These are phyloP conservation scores for Penicillium atrosanguineum DNA, from an alignment of 495 filamentous ascomycete species.

Conservation along the genomic window DNA sequence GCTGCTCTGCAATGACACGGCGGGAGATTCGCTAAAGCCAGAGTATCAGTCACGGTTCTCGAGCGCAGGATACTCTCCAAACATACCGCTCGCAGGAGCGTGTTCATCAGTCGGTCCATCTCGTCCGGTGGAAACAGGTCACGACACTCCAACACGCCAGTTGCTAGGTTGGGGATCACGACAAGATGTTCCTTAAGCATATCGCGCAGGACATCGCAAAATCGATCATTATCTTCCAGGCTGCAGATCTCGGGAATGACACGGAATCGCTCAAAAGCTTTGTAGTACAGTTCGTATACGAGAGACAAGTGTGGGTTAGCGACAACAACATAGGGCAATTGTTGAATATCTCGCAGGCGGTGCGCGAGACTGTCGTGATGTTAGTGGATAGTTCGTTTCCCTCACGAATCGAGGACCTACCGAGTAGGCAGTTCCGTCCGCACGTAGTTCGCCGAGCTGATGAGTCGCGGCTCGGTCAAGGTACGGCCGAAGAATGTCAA, in stretches of 20 bases:
- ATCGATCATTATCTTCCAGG: slow-evolving; percentile 84
- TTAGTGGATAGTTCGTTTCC: not conserved
- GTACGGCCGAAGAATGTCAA: slow-evolving; percentile 93
- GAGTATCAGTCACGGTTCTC: not conserved
- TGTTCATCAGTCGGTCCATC: slow-evolving; percentile 94
- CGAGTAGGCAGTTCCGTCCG: slow-evolving; percentile 91
- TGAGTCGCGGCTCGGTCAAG: slow-evolving; percentile 81
- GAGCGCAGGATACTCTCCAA: not conserved
- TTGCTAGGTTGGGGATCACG: slow-evolving; percentile 90
- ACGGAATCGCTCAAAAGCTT: slow-evolving; percentile 87
- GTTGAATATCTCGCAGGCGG: slow-evolving; percentile 95
- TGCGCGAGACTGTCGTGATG: slow-evolving; percentile 70
- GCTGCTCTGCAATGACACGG: slow-evolving; percentile 95
- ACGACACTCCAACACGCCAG: slow-evolving; percentile 87
- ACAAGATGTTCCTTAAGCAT: slow-evolving; percentile 85
- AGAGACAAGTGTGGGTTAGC: slow-evolving; percentile 91
- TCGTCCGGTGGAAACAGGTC: slow-evolving; percentile 72
- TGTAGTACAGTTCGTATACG: slow-evolving; percentile 96
- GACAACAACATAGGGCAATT: slow-evolving; percentile 90
- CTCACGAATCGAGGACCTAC: slow-evolving; percentile 37
- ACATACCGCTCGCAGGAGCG: slow-evolving; percentile 80
- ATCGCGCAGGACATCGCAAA: slow-evolving; percentile 76
- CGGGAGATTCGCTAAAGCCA: slow-evolving; percentile 76
- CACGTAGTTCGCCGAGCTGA: slow-evolving; percentile 96
- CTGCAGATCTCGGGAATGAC: slow-evolving; percentile 79